These are phyloP conservation scores for Psilocybe subaeruginosa DNA, from an alignment of 768 basidiomycete genomes.

Conservation along the genomic window DNA sequence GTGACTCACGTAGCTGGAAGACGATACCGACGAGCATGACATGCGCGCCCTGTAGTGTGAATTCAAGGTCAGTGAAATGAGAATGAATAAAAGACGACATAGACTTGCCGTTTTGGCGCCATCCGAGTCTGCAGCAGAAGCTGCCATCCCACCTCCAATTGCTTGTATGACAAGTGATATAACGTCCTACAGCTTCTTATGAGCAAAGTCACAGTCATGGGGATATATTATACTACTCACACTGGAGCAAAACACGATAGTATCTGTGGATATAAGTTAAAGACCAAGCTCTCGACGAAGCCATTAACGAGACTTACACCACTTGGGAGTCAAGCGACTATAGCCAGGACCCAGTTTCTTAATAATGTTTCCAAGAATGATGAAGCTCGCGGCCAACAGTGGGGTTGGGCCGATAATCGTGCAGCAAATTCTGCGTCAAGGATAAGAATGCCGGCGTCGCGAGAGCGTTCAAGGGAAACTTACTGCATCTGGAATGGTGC, in stretches of 20 bases:
- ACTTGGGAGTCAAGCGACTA: constrained; percentile 47
- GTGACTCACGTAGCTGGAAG: constrained; percentile 40
- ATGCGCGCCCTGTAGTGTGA: constrained; percentile 38
- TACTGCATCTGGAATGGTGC: constrained; percentile 45
- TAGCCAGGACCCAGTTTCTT: constrained; percentile 45
- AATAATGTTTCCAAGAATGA: constrained; percentile 54
- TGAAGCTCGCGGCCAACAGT: constrained; percentile 58
- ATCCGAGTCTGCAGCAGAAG: constrained; percentile 23
- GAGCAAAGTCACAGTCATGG: not conserved
- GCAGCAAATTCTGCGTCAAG: constrained; percentile 33
- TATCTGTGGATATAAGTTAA: not conserved
- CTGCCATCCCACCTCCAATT: constrained; percentile 53
- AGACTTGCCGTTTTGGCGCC: constrained; percentile 17
- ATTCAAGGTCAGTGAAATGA: not conserved
- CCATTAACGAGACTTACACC: constrained; percentile 22
- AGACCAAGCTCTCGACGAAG: not conserved
- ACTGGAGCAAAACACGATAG: constrained; percentile 37
- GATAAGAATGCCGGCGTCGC: not conserved
- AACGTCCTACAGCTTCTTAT: constrained; percentile 38
- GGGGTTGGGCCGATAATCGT: constrained; percentile 61
- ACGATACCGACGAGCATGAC: constrained; percentile 58
- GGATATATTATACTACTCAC: constrained; percentile 23
- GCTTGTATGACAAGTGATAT: constrained; percentile 59
- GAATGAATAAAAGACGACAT: not conserved
- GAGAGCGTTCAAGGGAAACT: constrained; percentile 13